Conservation (phyloP, 345 rosid species). For the Salix exigua region DNA sequence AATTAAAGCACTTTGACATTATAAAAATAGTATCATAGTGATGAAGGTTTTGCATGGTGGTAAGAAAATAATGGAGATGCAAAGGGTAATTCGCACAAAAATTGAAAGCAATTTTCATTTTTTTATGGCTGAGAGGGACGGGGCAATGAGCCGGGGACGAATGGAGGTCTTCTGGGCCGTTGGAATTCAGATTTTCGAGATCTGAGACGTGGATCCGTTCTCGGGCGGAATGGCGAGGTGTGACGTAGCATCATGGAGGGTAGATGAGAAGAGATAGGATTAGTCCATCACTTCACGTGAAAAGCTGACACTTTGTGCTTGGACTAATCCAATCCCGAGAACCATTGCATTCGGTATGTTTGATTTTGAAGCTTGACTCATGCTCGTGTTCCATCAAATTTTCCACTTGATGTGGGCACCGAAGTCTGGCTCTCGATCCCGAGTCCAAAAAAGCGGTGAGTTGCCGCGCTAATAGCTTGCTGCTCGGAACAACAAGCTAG, state of each 20-base stretch:
- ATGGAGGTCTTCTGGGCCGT: too few species aligned
- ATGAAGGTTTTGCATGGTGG: too few species aligned
- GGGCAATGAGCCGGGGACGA: too few species aligned
- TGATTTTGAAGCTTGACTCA: neutral
- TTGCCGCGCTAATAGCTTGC: neutral
- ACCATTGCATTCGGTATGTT: neutral
- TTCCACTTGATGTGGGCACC: neutral
- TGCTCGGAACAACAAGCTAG: neutral
- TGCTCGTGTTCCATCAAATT: neutral
- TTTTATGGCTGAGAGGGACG: too few species aligned
- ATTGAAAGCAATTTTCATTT: too few species aligned
- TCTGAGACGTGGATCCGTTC: neutral
- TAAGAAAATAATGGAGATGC: too few species aligned
- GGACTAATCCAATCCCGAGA: slow-evolving; percentile 10
- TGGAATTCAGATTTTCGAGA: neutral
- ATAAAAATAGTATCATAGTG: too few species aligned
- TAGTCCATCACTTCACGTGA: slow-evolving; percentile 28
- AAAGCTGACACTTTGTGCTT: slow-evolving; percentile 14
- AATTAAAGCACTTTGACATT: too few species aligned
- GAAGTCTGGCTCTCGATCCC: too few species aligned
- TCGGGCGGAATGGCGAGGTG: neutral
- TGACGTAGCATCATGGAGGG: neutral
- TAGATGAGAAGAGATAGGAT: slow-evolving; percentile 9
- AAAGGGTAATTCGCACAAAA: too few species aligned
- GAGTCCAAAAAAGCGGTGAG: neutral